Evolutionary conservation across 2,329 filamentous ascomycete genomes (phyloP).

Genomic region (Penicillium hordei): DNA sequence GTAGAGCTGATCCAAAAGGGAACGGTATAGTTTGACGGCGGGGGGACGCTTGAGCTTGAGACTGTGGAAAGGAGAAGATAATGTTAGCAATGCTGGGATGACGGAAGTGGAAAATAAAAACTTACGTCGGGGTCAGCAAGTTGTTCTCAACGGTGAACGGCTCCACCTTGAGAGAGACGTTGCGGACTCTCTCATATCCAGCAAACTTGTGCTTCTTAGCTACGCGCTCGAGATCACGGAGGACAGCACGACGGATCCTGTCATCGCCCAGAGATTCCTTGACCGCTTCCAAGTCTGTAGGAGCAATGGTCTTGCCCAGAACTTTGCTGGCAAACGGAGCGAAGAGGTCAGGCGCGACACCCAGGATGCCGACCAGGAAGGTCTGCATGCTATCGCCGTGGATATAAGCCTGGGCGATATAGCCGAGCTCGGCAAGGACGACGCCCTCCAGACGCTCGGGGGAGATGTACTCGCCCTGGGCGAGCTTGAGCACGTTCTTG

Average conservation of each 20-base stretch:
- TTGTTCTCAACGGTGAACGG: slow-evolving; percentile 94
- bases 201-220: slow-evolving; percentile 86
- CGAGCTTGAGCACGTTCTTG: slow-evolving; percentile 99
- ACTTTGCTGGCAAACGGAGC: slow-evolving; percentile 76
- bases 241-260: slow-evolving; percentile 70
- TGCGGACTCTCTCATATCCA: slow-evolving; percentile 80
- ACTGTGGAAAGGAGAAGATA: slow-evolving; percentile 39
- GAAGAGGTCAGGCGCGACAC: slow-evolving; percentile 81
- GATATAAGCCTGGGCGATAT: slow-evolving; percentile 79
- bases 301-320: slow-evolving; percentile 64
- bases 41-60: slow-evolving; percentile 72
- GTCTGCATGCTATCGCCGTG: slow-evolving; percentile 86
- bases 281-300: slow-evolving; percentile 66
- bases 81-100: slow-evolving; percentile 18
- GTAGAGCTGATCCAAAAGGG: slow-evolving; percentile 61
- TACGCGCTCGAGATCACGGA: slow-evolving; percentile 76
- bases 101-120: slow-evolving; percentile 38
- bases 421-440: slow-evolving; percentile 75
- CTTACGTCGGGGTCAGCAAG: slow-evolving; percentile 57
- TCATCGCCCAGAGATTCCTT: slow-evolving; percentile 66
- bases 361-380: slow-evolving; percentile 81
- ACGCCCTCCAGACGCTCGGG: slow-evolving; percentile 97
- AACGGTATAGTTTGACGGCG: slow-evolving; percentile 61
- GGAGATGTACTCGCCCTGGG: slow-evolving; percentile 97
- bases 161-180: slow-evolving; percentile 73